Conservation (phyloP, 2,329 filamentous ascomycete species). For the Pseudogymnoascus sp. region DNA sequence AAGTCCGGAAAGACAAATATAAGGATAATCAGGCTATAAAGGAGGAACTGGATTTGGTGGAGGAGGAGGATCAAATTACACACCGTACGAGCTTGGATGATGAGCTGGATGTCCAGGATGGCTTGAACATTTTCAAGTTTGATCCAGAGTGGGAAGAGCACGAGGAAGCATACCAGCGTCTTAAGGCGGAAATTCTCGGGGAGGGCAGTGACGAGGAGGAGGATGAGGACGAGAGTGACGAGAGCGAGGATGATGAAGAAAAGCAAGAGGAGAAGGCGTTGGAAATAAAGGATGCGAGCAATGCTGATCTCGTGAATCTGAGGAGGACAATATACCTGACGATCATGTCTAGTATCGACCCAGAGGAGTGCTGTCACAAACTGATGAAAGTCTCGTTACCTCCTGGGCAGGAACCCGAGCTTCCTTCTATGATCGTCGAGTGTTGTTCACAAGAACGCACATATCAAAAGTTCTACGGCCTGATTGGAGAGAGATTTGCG, state of each 20-base stretch:
- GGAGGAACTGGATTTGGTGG: conserved; percentile 88
- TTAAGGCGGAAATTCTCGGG: conserved; percentile 89
- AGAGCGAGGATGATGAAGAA: conserved; percentile 61
- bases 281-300: conserved; percentile 97
- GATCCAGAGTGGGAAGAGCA: conserved; percentile 85
- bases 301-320: conserved; percentile 88
- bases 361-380: conserved; percentile 96
- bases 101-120: conserved; percentile 75
- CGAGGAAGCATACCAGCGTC: conserved; percentile 78
- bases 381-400: conserved; percentile 90
- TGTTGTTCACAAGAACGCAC: conserved; percentile 95
- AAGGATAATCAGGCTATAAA: conserved; percentile 87
- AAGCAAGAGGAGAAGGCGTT: conserved; percentile 71
- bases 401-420: conserved; percentile 73
- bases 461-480: conserved; percentile 93
- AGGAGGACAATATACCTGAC: conserved; percentile 93
- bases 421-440: conserved; percentile 95
- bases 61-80: conserved; percentile 97
- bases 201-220: conserved; percentile 82
- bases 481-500: conserved; percentile 89
- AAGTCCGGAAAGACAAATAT: conserved; percentile 92
- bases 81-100: conserved; percentile 77
- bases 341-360: conserved; percentile 92
- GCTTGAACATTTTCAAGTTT: conserved; percentile 90
- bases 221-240: conserved; percentile 54